phyloP scores from a whole-genome alignment of 164 flowering plant species.

The grape (Vitis vinifera) region DNA sequence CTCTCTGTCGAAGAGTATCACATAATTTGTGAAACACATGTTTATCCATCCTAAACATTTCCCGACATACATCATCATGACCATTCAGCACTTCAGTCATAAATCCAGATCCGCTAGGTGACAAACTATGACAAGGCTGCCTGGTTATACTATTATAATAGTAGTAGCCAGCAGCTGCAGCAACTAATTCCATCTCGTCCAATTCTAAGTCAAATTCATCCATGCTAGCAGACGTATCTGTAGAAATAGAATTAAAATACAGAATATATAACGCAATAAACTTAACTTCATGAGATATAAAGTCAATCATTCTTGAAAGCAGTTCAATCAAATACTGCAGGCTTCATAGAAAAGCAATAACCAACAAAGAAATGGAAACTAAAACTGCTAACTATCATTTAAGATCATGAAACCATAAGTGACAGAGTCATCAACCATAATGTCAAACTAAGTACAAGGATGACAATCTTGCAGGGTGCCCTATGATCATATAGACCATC shows the following conservation, averaged over 20 bases:
- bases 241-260: conserved; percentile 15
- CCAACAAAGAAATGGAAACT: neutral
- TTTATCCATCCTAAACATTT: conserved; percentile 78
- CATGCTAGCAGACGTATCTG: conserved; percentile 44
- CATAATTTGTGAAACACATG: conserved; percentile 58
- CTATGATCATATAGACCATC: neutral
- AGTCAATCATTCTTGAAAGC: neutral
- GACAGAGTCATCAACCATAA: neutral
- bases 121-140: conserved; percentile 35
- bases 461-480: neutral
- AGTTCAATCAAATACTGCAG: neutral
- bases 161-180: conserved; percentile 72
- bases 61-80: conserved; percentile 44
- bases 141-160: conserved; percentile 39
- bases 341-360: neutral
- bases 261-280: conserved; percentile 9
- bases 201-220: conserved; percentile 63
- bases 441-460: conserved; percentile 11
- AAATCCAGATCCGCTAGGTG: conserved; percentile 40
- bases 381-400: conserved; percentile 5
- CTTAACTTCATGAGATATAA: neutral
- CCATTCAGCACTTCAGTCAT: conserved; percentile 53
- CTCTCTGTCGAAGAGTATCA: conserved; percentile 51
- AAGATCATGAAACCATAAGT: conserved; percentile 1
- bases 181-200: conserved; percentile 78